Percentiles rank a stretch among this genome's conserved stretches.
Conservation (phyloP, 129 eudicot species). For the Chrysanthemum lavandulifolium region DNA sequence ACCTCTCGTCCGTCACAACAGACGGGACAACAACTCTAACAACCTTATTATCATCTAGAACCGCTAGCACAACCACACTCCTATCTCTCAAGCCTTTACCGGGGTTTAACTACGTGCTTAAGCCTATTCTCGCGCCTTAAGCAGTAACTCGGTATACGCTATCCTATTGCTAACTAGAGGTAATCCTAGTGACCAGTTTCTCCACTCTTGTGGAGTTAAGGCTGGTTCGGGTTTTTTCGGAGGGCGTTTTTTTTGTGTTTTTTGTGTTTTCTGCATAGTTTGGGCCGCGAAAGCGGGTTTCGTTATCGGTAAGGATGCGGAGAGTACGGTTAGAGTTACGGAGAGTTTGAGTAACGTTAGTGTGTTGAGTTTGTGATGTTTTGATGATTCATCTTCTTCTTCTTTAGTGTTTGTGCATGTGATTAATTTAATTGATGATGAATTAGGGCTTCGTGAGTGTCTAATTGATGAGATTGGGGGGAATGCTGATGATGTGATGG, state of each 20-base stretch:
- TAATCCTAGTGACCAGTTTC: constrained; percentile 67
- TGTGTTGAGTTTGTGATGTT: constrained; percentile 17
- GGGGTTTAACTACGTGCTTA: constrained; percentile 67
- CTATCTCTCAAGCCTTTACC: constrained; percentile 44
- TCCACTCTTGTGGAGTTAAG: constrained; percentile 61
- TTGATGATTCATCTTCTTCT: constrained; percentile 41
- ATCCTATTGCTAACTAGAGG: constrained; percentile 61
- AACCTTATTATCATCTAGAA: constrained; percentile 81
- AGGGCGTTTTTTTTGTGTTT: constrained; percentile 57
- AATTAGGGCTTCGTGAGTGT: too few species aligned
- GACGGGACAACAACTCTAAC: constrained; percentile 81
- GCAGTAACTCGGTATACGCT: constrained; percentile 57
- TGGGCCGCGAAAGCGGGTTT: constrained; percentile 56
- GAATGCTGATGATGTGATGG: constrained; percentile 38
- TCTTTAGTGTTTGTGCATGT: too few species aligned
- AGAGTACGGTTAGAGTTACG: constrained; percentile 64
- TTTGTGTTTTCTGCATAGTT: constrained; percentile 48
- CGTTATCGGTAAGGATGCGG: constrained; percentile 68
- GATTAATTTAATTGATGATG: too few species aligned
- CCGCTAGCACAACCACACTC: constrained; percentile 67
- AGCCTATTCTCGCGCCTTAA: constrained; percentile 64
- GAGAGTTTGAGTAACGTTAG: constrained; percentile 51
- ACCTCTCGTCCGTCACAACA: constrained; percentile 42
- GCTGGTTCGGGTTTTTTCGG: constrained; percentile 37
- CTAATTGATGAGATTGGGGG: too few species aligned